Evolutionary conservation across 306 rosid species (phyloP).

Genomic region (Arachis hypogaea): DNA sequence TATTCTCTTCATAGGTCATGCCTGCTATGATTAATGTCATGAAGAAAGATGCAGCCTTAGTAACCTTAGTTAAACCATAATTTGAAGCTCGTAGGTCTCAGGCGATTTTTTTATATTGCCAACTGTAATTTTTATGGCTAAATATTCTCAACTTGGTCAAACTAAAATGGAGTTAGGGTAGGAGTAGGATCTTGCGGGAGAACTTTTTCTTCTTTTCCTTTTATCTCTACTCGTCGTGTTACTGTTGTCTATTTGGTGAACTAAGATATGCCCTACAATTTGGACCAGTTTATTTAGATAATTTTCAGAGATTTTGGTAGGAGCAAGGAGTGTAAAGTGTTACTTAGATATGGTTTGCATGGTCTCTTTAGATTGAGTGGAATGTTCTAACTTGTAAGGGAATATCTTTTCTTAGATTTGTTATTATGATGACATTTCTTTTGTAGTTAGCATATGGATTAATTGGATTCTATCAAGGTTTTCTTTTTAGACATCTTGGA

Average conservation of each 20-base stretch:
- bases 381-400: neutral
- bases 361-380: slow-evolving; percentile 4
- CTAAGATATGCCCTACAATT: neutral
- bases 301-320: neutral
- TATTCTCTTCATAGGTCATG: slow-evolving; percentile 74
- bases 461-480: neutral
- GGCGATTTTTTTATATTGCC: slow-evolving; percentile 46
- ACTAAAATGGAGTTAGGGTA: slow-evolving; percentile 7
- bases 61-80: slow-evolving; percentile 91
- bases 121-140: neutral
- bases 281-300: neutral
- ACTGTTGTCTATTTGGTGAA: slow-evolving; percentile 18
- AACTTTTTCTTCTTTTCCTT: neutral
- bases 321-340: neutral
- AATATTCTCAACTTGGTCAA: slow-evolving; percentile 7
- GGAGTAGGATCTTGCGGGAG: neutral
- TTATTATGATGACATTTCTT: neutral
- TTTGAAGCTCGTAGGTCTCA: slow-evolving; percentile 92
- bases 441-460: neutral
- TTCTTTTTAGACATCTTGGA: neutral
- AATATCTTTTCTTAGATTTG: slow-evolving; percentile 6
- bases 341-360: slow-evolving; percentile 2
- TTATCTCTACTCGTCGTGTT: slow-evolving; percentile 7
- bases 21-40: slow-evolving; percentile 85
- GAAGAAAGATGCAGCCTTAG: slow-evolving; percentile 79